Conservation (phyloP, 1,284 basidiomycete genomes). For the Malassezia slooffiae region DNA sequence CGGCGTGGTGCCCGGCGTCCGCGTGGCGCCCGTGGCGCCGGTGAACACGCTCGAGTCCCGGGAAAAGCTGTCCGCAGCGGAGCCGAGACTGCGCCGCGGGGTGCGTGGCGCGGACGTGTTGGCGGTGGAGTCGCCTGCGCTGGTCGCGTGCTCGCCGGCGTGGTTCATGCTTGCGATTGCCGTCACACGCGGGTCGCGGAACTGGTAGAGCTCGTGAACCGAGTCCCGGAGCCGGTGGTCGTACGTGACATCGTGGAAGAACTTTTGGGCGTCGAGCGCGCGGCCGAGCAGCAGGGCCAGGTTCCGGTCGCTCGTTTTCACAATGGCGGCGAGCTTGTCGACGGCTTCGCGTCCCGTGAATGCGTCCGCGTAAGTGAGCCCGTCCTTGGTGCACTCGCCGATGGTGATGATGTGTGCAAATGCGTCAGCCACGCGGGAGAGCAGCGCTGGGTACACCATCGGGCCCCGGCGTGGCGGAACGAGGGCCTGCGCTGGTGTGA, state of each 20-base stretch:
- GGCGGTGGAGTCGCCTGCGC: no score
- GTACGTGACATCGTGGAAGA: constrained; percentile 98
- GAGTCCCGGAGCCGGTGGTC: constrained; percentile 89
- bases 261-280: constrained; percentile 93
- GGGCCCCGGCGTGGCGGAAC: not conserved
- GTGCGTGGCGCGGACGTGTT: no score
- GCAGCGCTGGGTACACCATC: constrained; percentile 78
- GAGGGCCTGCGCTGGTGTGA: no score
- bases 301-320: constrained; percentile 94
- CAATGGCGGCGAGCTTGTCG: constrained; percentile 89
- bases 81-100: no score
- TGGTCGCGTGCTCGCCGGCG: no score
- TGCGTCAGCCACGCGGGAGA: constrained; percentile 85
- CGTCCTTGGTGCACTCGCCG: constrained; percentile 77
- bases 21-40: no score
- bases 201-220: constrained; percentile 82
- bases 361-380: constrained; percentile 84
- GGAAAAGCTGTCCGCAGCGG: no score
- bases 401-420: constrained; percentile 72
- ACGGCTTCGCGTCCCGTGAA: constrained; percentile 96
- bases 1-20: no score
- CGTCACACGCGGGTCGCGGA: constrained; percentile 51
- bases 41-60: no score
- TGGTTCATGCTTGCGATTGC: no score
- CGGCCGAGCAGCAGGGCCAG: constrained; percentile 84